These are phyloP conservation scores for Coemansia reversa DNA, from an alignment of 192 early-diverging fungal species.

Conservation along the genomic window DNA sequence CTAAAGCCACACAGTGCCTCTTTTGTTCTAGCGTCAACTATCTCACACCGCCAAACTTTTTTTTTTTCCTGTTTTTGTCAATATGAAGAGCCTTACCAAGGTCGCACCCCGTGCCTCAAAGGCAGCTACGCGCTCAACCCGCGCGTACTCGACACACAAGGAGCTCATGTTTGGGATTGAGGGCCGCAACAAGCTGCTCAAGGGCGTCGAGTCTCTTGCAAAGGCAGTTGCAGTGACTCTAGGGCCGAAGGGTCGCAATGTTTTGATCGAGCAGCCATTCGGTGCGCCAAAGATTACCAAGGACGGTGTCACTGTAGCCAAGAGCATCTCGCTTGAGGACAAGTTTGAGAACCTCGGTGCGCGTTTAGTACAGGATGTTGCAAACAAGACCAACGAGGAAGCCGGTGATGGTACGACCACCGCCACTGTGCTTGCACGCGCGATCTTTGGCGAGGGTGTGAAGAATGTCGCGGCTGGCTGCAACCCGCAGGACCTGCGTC, in stretches of 20 bases:
- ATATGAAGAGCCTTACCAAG: constrained; percentile 52
- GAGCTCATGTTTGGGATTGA: constrained; percentile 96
- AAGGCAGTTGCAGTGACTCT: constrained; percentile 99
- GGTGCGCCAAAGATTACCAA: constrained; percentile 99
- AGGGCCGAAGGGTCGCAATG: constrained; percentile 98
- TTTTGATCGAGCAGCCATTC: constrained; percentile 97
- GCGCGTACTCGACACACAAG: constrained; percentile 89
- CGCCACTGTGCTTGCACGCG: constrained; percentile 95
- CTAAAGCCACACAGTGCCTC: neutral
- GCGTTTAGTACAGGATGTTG: constrained; percentile 96
- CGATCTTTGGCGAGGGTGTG: constrained; percentile 98
- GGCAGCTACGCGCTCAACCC: constrained; percentile 34
- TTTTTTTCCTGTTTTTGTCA: neutral
- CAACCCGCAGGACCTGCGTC: constrained; percentile 98
- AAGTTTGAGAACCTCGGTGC: constrained; percentile 99
- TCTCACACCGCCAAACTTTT: neutral
- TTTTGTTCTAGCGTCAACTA: neutral
- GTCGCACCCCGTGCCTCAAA: constrained; percentile 47
- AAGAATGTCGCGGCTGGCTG: constrained; percentile 99
- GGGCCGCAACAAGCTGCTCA: constrained; percentile 86
- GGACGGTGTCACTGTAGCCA: constrained; percentile 99
- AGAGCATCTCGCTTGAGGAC: constrained; percentile 94
- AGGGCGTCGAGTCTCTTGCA: constrained; percentile 96
- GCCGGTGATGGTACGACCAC: constrained; percentile 99
- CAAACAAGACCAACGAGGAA: constrained; percentile 99